Evolutionary conservation across 345 rosid genomes (phyloP).

Genomic region (Gossypium turneri): DNA sequence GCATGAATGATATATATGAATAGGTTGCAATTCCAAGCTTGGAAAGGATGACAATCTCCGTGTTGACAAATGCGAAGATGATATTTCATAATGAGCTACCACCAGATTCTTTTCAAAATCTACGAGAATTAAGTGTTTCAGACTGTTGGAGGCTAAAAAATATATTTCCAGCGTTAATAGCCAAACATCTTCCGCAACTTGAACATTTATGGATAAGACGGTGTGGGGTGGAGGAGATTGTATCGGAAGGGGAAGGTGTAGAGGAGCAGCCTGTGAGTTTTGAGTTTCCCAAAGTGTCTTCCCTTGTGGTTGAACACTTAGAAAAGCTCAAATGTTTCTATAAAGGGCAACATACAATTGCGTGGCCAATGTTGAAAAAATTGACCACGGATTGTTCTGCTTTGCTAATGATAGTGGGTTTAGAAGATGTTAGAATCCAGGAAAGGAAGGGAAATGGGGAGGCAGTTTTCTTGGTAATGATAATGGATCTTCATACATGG

Average conservation of each 20-base stretch:
- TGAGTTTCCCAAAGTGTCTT: constrained; percentile 6
- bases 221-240: too few relatives aligned
- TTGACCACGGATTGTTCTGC: too few relatives aligned
- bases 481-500: too few relatives aligned
- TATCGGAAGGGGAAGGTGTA: not conserved
- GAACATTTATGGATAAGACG: too few relatives aligned
- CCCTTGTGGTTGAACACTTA: not conserved
- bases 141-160: not conserved
- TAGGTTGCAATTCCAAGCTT: constrained; percentile 21
- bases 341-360: not conserved
- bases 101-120: constrained; percentile 9
- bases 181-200: too few relatives aligned
- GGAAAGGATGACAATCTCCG: not conserved
- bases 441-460: too few relatives aligned
- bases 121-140: not conserved
- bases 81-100: constrained; percentile 11
- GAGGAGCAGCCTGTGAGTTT: not conserved
- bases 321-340: not conserved
- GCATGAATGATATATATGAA: too few relatives aligned
- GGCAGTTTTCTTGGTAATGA: too few relatives aligned
- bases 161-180: too few relatives aligned
- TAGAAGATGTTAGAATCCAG: too few relatives aligned
- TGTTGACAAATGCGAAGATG: constrained; percentile 13
- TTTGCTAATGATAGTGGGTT: too few relatives aligned
- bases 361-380: too few relatives aligned